phyloP scores from a whole-genome alignment of 768 basidiomycete genomes.

The Lactarius deliciosus region DNA sequence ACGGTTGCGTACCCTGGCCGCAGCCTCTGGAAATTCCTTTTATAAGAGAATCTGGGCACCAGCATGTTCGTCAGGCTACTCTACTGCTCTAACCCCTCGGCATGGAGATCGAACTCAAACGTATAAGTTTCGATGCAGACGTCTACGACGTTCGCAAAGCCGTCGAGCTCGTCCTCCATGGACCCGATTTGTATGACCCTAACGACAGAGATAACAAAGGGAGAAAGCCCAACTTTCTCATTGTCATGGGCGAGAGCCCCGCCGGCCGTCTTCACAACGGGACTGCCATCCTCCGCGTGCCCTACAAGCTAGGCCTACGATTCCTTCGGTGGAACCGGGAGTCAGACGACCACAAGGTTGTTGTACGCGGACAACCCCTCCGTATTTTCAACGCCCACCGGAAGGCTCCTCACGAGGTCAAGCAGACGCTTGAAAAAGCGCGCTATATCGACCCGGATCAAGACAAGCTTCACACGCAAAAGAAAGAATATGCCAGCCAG shows the following conservation, averaged over 20 bases:
- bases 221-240: constrained; percentile 55
- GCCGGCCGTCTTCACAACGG: constrained; percentile 60
- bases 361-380: constrained; percentile 32
- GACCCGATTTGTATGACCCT: constrained; percentile 43
- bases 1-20: not conserved
- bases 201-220: constrained; percentile 35
- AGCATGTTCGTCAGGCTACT: not conserved
- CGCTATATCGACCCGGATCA: constrained; percentile 36
- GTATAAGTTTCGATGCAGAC: constrained; percentile 42
- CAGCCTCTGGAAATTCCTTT: not conserved
- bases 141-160: constrained; percentile 57
- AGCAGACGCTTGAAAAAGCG: constrained; percentile 35
- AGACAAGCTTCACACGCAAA: constrained; percentile 31
- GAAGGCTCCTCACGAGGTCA: constrained; percentile 12
- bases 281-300: constrained; percentile 38
- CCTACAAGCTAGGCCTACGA: constrained; percentile 40
- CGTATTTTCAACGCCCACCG: constrained; percentile 24
- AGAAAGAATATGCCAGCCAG: constrained; percentile 41
- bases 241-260: constrained; percentile 50
- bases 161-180: constrained; percentile 59
- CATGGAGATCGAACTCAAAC: constrained; percentile 43
- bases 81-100: not conserved
- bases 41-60: not conserved
- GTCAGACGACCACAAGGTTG: constrained; percentile 33
- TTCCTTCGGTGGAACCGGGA: constrained; percentile 47